phyloP scores from a whole-genome alignment of 768 basidiomycete species.

The Auricularia cornea region DNA sequence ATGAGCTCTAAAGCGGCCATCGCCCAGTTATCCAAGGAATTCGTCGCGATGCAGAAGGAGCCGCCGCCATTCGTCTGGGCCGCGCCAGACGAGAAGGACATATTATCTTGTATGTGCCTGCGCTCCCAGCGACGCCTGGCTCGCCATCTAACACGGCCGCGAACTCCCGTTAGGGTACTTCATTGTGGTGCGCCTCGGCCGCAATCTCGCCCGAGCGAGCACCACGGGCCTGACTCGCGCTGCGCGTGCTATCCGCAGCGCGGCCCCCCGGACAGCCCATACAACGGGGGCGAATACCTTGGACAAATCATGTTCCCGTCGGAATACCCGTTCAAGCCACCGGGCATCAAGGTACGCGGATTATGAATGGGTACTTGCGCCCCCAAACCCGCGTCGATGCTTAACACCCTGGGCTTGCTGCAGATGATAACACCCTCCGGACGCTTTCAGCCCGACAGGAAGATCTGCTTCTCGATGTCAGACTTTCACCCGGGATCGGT shows the following conservation, averaged over 20 bases:
- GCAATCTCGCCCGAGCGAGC: neutral
- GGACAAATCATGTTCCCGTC: slow-evolving; percentile 86
- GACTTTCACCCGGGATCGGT: slow-evolving; percentile 89
- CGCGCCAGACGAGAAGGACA: slow-evolving; percentile 94
- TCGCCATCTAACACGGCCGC: slow-evolving; percentile 5
- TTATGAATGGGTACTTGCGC: neutral
- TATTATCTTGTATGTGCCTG: slow-evolving; percentile 71
- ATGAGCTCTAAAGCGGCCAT: neutral
- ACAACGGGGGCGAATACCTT: slow-evolving; percentile 87
- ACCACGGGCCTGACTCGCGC: neutral
- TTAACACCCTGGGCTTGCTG: slow-evolving; percentile 5
- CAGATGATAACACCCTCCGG: slow-evolving; percentile 91
- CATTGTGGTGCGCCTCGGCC: slow-evolving; percentile 59
- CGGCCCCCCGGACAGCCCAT: slow-evolving; percentile 91
- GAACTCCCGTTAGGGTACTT: slow-evolving; percentile 65
- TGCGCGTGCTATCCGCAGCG: slow-evolving; percentile 38
- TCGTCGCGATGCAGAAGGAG: slow-evolving; percentile 81
- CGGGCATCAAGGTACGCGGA: slow-evolving; percentile 78
- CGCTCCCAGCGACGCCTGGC: neutral
- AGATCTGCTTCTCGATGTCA: slow-evolving; percentile 98
- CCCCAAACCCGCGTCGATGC: slow-evolving; percentile 6
- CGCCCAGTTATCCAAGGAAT: slow-evolving; percentile 74
- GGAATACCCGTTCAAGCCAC: slow-evolving; percentile 95
- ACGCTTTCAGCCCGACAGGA: slow-evolving; percentile 83
- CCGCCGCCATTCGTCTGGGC: slow-evolving; percentile 97